Evolutionary conservation across 2,329 filamentous ascomycete genomes (phyloP).

Genomic region (Pyrenophora seminiperda): DNA sequence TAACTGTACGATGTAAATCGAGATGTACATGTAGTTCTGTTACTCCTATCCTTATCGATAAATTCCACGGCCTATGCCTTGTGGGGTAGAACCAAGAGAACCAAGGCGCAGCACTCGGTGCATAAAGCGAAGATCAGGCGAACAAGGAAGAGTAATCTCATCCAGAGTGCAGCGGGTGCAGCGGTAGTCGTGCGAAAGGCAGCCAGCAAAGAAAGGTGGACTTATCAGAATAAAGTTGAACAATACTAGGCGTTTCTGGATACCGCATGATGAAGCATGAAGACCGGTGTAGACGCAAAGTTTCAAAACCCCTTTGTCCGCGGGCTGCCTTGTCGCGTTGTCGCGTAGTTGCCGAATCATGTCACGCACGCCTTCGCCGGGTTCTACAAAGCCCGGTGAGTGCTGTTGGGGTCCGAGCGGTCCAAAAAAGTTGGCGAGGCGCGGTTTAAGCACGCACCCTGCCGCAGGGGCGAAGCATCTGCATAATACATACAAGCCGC

Average conservation of each 20-base stretch:
- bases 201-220: neutral
- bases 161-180: too few relatives aligned
- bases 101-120: neutral
- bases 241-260: slow-evolving; percentile 17
- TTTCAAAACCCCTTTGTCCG: too few relatives aligned
- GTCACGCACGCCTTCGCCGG: neutral
- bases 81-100: too few relatives aligned
- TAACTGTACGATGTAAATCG: too few relatives aligned
- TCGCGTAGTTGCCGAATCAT: slow-evolving; percentile 5
- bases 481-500: slow-evolving; percentile 12
- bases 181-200: neutral
- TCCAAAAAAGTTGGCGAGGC: slow-evolving; percentile 26
- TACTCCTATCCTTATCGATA: too few relatives aligned
- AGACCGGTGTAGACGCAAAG: too few relatives aligned
- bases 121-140: neutral
- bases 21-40: too few relatives aligned
- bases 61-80: too few relatives aligned
- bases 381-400: slow-evolving; percentile 23
- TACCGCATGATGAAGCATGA: neutral
- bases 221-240: neutral
- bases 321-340: slow-evolving; percentile 5
- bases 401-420: slow-evolving; percentile 16
- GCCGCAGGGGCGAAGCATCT: slow-evolving; percentile 17
- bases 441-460: slow-evolving; percentile 18
- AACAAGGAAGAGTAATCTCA: neutral